Base-by-base conservation (phyloP, 2,329 filamentous ascomycete species). In the Colletotrichum australisinense region DNA sequence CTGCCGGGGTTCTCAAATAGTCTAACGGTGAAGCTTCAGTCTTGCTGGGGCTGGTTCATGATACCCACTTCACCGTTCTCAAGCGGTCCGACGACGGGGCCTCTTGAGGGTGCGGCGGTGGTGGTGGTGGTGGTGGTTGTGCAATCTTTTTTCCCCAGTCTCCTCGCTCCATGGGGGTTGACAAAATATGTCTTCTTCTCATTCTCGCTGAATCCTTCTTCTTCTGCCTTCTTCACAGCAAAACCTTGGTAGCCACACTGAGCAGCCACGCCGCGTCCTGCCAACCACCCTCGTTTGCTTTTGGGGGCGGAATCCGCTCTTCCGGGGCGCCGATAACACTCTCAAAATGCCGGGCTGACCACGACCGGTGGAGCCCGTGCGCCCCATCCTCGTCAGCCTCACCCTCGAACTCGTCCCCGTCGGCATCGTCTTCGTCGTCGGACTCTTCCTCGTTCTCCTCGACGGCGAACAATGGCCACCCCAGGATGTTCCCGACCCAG, bases 221-320 rank as follows among this genome's bases (percentile, higher is more conserved):
- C 11, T 22, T 11, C 46, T n/a, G 59, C 14, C 59, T 42, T 56
- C 30, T 67, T 84, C 81, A 91, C 75, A 91, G 85, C 76, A 92
- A 83, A 57, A 92, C 88, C 78, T 90, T 91, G 30, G 88, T 87
- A 12, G 91, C 91, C 75, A 93, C 90, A 75, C 87, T 91, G 68
- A 93, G 81, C 59, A 93, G 81, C 92, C 91, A 93, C 19, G 90
- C 90, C 30, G 91, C 91, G 80, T 93, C 92, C 71, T 89, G 87
- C 91, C 91, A 93, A 9, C 88, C 88, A 19, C 89, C 90, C 56
- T 89, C 87, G 64, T 92, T 87, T 9, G 85, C 83, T 55, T 86
- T 86, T 63, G 84, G 83, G 11, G 85, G 83, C 38, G 78, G 88
- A 78, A 91, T 82, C 11, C 81, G 81, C 62, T 88, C 86, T 60